A percentile compares a stretch with the other conserved stretches of the same genome.
Evolutionary conservation across 192 early-diverging fungal species (phyloP).

Genomic region (Coemansia sp.): DNA sequence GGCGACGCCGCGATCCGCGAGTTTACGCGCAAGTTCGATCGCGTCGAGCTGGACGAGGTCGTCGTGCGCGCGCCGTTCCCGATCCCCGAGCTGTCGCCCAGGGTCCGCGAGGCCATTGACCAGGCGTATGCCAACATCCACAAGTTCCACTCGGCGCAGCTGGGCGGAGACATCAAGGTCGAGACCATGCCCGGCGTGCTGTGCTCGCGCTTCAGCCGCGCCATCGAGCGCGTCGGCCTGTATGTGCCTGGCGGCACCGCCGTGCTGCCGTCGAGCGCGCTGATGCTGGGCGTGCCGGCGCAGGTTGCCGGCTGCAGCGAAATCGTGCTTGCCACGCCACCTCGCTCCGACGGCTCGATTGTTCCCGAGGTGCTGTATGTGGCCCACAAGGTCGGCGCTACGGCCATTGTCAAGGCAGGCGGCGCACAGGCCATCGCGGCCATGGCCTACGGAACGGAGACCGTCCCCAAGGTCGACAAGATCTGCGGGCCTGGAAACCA

Average conservation of each 20-base stretch:
- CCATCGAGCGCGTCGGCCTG: conserved; percentile 94
- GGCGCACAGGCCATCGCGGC: conserved; percentile 98
- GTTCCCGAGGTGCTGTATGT: conserved; percentile 98
- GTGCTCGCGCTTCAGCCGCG: conserved; percentile 89
- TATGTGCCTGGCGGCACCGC: conserved; percentile 99
- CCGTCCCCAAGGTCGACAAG: conserved; percentile 98
- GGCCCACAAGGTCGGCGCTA: conserved; percentile 94
- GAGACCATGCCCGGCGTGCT: conserved; percentile 97
- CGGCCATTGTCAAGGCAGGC: conserved; percentile 85
- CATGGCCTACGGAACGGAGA: conserved; percentile 97
- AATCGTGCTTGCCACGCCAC: conserved; percentile 95
- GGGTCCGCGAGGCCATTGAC: conserved; percentile 84
- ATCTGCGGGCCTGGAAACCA: conserved; percentile 99
- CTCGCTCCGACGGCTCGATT: conserved; percentile 83
- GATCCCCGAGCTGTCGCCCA: conserved; percentile 57
- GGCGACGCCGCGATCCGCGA: conserved; percentile 86
- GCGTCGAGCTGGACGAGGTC: conserved; percentile 65
- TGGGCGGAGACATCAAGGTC: conserved; percentile 66
- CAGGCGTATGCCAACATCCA: conserved; percentile 90
- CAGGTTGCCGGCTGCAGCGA: conserved; percentile 93
- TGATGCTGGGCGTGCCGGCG: conserved; percentile 98
- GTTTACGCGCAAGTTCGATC: conserved; percentile 87
- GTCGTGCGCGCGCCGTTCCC: conserved; percentile 85
- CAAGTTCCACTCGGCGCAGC: conserved; percentile 92
- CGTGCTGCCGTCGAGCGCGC: conserved; percentile 88